Evolutionary conservation across 345 rosid species (phyloP).

Genomic region (Lepidium sativum): DNA sequence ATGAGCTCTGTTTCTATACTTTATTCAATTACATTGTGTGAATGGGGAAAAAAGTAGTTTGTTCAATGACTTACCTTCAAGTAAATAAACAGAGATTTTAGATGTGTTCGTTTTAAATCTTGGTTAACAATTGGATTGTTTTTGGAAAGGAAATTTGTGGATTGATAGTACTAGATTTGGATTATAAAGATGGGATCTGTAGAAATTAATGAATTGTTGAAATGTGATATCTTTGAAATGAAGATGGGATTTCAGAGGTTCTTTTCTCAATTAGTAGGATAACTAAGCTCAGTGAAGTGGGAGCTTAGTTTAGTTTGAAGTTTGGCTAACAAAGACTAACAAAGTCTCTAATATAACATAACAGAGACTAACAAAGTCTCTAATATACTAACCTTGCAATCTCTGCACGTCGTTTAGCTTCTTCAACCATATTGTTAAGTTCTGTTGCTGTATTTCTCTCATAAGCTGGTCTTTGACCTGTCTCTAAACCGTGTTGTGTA

Average conservation of each 20-base stretch:
- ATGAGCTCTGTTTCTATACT: background rate
- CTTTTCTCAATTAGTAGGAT: background rate
- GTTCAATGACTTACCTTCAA: no score
- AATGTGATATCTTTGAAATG: background rate
- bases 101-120: background rate
- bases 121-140: background rate
- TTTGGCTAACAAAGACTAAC: no score
- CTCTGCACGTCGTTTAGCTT: constrained; percentile 46
- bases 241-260: background rate
- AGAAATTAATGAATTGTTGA: background rate
- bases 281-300: background rate
- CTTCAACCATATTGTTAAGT: constrained; percentile 38
- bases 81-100: no score
- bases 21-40: background rate
- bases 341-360: no score
- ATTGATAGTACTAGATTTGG: background rate
- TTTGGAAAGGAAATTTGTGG: background rate
- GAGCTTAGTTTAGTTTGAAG: background rate
- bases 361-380: background rate
- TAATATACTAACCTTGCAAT: constrained; percentile 18
- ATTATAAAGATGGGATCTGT: background rate
- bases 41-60: no score
- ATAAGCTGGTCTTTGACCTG: constrained; percentile 3
- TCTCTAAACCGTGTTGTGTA: constrained; percentile 37
- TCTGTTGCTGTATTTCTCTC: constrained; percentile 29